Conservation (phyloP, 2,329 filamentous ascomycete species). For the Fusarium tupiense region DNA sequence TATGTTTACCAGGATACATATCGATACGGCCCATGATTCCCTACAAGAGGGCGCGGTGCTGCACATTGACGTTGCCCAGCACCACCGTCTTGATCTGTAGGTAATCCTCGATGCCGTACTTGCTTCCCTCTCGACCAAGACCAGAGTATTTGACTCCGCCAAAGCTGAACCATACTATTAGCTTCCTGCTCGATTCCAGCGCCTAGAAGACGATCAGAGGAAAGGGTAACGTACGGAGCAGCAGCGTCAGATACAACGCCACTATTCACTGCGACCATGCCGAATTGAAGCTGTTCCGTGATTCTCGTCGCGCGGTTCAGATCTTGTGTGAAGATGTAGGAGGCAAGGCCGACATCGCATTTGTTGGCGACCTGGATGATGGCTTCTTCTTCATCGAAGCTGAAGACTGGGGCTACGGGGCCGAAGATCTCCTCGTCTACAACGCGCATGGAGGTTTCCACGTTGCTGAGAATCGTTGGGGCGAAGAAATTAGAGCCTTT, state of each 20-base stretch:
- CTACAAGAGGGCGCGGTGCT: background rate
- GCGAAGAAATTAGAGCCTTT: constrained; percentile 67
- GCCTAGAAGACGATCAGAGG: constrained; percentile 19
- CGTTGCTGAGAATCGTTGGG: constrained; percentile 70
- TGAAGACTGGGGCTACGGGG: constrained; percentile 69
- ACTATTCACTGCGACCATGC: constrained; percentile 74
- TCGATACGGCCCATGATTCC: too few relatives aligned
- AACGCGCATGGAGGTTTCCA: constrained; percentile 66
- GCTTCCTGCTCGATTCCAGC: background rate
- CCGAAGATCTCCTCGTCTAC: constrained; percentile 72
- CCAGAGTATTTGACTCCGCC: constrained; percentile 71
- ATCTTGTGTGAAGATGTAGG: constrained; percentile 75
- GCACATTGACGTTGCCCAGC: background rate
- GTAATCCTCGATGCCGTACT: constrained; percentile 70
- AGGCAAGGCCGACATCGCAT: constrained; percentile 71
- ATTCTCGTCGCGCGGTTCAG: constrained; percentile 72
- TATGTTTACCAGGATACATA: too few relatives aligned
- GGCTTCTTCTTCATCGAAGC: constrained; percentile 70
- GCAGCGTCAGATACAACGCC: constrained; percentile 51
- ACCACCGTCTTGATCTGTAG: constrained; percentile 62
- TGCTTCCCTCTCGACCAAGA: constrained; percentile 69
- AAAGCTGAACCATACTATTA: constrained; percentile 48
- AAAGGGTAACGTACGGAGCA: constrained; percentile 37
- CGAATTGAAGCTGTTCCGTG: constrained; percentile 73
- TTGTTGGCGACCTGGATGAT: constrained; percentile 61